Evolutionary conservation across 164 flowering plant genomes (phyloP), one percentile per base, ranked within the genome.

Genomic region (Nymphaea colorata): DNA sequence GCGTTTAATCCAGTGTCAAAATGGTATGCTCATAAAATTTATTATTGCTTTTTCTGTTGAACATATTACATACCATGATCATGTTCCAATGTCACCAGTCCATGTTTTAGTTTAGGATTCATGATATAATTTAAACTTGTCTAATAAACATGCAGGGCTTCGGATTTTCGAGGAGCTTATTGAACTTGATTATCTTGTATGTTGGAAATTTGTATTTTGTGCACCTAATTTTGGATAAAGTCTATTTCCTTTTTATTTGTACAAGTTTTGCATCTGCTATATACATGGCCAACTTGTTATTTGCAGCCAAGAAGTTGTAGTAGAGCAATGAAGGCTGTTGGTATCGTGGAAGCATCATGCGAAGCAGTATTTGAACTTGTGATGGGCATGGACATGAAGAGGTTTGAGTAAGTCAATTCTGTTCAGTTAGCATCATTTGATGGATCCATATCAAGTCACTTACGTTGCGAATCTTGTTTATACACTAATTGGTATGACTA

Each of bases 301-400:
- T 10, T 86, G 81, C 84, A 95, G 99, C 98, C 99, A 69, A 95
- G 96, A 78, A 92, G 98, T 82, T 95, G 89, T 79, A 90, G 97
- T 75, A 85, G 97, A 83, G 99, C 99, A 68, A 95, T 95, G 99
- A 95, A 87, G 77, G 99, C 99, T 76, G 99, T 87, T 36, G 99
- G 99, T 62, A 88, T 95, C 67, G 96, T 90, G 74, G 98, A 95
- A 75, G 99, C 96, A 63, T 82, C 87, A 16, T 95, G 99, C 80
- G 99, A 95, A 82, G 97, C 93, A 78, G 84, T 92, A 75, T 95
- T 95, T 81, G 97, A 88, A 82, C 98, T 92, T 82, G 83, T 95
- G 62, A 95, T 95, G 99, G 87, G 95, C 87, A 95, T 95, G 99
- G 99, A 95, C 82, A 87, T 85, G 43, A 83, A 87, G 69, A 90